phyloP scores from a whole-genome alignment of 139 green algal genomes.

The Gonium pectorale region DNA sequence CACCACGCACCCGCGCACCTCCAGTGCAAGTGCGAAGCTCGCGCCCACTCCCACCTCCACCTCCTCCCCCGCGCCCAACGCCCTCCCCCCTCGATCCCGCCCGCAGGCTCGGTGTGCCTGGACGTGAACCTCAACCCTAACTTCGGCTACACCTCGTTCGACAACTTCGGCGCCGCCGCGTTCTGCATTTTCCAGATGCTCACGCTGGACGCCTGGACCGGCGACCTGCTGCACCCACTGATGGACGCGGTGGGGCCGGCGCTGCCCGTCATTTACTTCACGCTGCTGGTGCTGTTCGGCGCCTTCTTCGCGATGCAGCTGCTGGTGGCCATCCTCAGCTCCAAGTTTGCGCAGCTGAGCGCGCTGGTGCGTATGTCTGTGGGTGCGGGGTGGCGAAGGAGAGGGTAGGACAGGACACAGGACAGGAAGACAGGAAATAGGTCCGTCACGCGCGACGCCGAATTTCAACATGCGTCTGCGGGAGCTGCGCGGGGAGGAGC shows the following conservation, averaged over 20 bases:
- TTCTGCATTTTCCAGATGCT: slow-evolving; percentile 61
- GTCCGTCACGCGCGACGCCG: no score
- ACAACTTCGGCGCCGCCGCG: slow-evolving; percentile 64
- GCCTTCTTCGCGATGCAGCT: slow-evolving; percentile 75
- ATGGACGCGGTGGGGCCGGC: slow-evolving; percentile 47
- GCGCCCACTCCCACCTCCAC: no score
- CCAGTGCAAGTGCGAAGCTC: no score
- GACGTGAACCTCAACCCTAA: slow-evolving; percentile 38
- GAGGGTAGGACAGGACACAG: no score
- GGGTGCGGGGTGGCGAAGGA: background rate
- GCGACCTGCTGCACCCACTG: slow-evolving; percentile 62
- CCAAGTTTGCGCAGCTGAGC: slow-evolving; percentile 64
- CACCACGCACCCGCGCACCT: no score
- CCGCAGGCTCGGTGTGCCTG: background rate
- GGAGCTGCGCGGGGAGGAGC: no score
- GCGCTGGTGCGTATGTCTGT: slow-evolving; percentile 29
- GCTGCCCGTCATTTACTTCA: slow-evolving; percentile 60
- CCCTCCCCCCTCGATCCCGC: background rate
- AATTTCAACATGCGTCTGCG: no score
- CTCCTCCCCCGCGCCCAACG: no score
- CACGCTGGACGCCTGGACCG: slow-evolving; percentile 65
- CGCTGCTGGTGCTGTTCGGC: slow-evolving; percentile 68
- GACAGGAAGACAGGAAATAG: no score
- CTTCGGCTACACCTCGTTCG: slow-evolving; percentile 60
- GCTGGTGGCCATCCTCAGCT: slow-evolving; percentile 65